phyloP scores from a whole-genome alignment of 495 filamentous ascomycete genomes.

The Darksidea phi region DNA sequence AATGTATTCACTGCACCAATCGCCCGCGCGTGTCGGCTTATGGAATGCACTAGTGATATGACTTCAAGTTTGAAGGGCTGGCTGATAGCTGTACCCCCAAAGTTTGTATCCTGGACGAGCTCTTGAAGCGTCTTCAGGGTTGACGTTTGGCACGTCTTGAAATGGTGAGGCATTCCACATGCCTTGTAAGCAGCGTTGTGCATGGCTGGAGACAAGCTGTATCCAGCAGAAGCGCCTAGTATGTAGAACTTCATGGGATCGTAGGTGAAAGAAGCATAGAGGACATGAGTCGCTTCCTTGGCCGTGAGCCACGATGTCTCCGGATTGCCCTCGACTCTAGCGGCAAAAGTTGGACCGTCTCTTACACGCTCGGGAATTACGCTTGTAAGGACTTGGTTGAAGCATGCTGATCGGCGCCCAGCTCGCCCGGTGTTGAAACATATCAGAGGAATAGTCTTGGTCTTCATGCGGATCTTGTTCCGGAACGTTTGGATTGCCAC shows the following conservation, averaged over 20 bases:
- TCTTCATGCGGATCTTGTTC: constrained; percentile 47
- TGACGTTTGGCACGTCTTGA: constrained; percentile 61
- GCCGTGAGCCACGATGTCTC: constrained; percentile 49
- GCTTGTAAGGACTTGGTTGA: constrained; percentile 65
- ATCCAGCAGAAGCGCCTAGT: constrained; percentile 68
- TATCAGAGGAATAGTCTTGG: constrained; percentile 56
- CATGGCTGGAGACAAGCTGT: constrained; percentile 77
- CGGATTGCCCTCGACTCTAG: constrained; percentile 44
- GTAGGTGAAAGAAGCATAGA: constrained; percentile 57
- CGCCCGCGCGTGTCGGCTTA: constrained; percentile 72
- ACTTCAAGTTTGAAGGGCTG: constrained; percentile 76
- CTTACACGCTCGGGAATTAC: constrained; percentile 56
- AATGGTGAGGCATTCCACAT: constrained; percentile 71
- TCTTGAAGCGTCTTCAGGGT: constrained; percentile 64
- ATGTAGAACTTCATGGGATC: constrained; percentile 74
- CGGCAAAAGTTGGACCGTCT: constrained; percentile 19
- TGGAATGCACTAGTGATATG: constrained; percentile 63
- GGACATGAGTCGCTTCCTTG: constrained; percentile 56
- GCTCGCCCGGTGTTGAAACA: constrained; percentile 71
- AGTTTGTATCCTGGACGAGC: constrained; percentile 61
- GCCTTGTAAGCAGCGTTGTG: constrained; percentile 71
- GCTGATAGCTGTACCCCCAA: constrained; percentile 71
- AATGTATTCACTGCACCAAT: constrained; percentile 83
- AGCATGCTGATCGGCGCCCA: constrained; percentile 65
- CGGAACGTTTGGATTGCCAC: constrained; percentile 57